Conservation (phyloP, 2,329 filamentous ascomycete genomes). For the Daldinia eschscholtzii region DNA sequence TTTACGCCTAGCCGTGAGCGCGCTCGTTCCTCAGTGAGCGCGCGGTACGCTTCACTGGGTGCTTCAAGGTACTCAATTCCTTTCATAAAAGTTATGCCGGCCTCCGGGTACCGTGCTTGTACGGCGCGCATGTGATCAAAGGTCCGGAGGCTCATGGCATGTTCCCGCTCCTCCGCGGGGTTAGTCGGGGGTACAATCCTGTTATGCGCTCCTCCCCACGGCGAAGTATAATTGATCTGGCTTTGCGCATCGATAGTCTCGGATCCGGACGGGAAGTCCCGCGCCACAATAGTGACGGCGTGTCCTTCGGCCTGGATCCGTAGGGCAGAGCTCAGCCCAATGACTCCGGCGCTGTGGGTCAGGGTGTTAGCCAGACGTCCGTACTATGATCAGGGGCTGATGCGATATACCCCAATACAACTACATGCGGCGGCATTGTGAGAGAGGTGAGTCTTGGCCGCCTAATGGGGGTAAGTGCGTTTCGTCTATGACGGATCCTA, state of each 20-base stretch:
- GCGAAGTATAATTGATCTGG: constrained; percentile 67
- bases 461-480: not conserved
- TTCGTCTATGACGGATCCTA: not conserved
- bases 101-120: constrained; percentile 51
- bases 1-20: constrained; percentile 51
- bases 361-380: constrained; percentile 11
- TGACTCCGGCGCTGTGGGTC: constrained; percentile 63
- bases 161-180: constrained; percentile 56
- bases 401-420: constrained; percentile 48
- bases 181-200: constrained; percentile 61
- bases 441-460: constrained; percentile 8
- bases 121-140: constrained; percentile 58
- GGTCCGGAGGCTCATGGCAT: constrained; percentile 58
- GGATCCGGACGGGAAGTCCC: constrained; percentile 62
- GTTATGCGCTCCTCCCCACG: constrained; percentile 70
- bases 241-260: constrained; percentile 58
- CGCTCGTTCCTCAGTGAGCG: constrained; percentile 53
- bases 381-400: not conserved
- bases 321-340: constrained; percentile 64
- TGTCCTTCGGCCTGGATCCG: constrained; percentile 58
- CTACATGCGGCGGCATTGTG: constrained; percentile 45
- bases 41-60: constrained; percentile 57
- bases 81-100: constrained; percentile 62
- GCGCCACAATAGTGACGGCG: constrained; percentile 59
- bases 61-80: constrained; percentile 67